These are phyloP conservation scores for Tulasnella sp. DNA, from an alignment of 768 basidiomycete genomes.

Conservation along the genomic window DNA sequence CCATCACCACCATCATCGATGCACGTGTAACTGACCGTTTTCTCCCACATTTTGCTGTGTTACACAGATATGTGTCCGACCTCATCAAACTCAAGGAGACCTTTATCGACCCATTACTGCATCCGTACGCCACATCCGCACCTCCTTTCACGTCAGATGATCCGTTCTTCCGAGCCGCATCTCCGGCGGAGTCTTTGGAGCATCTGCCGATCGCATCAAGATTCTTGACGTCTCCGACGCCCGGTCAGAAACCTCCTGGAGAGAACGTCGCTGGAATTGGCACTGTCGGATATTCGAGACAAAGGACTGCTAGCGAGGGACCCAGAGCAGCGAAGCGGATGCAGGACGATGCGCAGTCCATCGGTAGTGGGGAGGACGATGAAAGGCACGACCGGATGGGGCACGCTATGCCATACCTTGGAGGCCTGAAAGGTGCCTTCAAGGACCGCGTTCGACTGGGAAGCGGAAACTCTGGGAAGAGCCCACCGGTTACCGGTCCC, in stretches of 20 bases:
- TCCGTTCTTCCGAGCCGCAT: slow-evolving; percentile 40
- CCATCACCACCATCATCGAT: neutral
- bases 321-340: neutral
- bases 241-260: neutral
- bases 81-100: slow-evolving; percentile 86
- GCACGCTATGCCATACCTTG: neutral
- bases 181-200: slow-evolving; percentile 56
- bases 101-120: slow-evolving; percentile 80
- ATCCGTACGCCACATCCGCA: slow-evolving; percentile 58
- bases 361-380: slow-evolving; percentile 59
- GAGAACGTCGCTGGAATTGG: neutral
- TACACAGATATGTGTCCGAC: slow-evolving; percentile 77
- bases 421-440: neutral
- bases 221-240: slow-evolving; percentile 49
- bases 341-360: slow-evolving; percentile 31
- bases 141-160: slow-evolving; percentile 32
- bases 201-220: slow-evolving; percentile 81
- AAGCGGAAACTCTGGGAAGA: neutral
- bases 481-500: neutral
- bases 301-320: neutral
- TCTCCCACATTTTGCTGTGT: neutral
- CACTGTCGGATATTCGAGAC: neutral
- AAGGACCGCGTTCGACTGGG: neutral
- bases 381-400: neutral
- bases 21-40: neutral